Percentiles rank a stretch among this genome's conserved stretches.
These are phyloP conservation scores for Panellus pusillus DNA, from an alignment of 768 basidiomycete species.

Conservation along the genomic window DNA sequence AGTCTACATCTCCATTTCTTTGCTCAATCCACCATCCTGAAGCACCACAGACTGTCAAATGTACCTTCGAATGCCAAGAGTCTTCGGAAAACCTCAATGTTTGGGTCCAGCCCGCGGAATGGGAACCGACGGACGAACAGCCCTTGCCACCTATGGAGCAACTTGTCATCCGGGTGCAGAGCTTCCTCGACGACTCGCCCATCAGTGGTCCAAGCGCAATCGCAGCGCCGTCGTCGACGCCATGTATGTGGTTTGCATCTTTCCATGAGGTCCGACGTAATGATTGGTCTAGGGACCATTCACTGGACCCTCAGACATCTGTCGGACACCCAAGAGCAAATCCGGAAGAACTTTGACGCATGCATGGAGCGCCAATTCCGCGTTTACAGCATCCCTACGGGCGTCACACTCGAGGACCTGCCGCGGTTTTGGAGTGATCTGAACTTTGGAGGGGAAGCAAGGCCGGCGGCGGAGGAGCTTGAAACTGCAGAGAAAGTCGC, in stretches of 20 bases:
- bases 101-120: slow-evolving; percentile 65
- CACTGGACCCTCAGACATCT: slow-evolving; percentile 56
- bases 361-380: slow-evolving; percentile 46
- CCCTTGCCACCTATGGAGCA: slow-evolving; percentile 50
- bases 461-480: background rate
- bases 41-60: slow-evolving; percentile 49
- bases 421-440: slow-evolving; percentile 46
- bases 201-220: slow-evolving; percentile 40
- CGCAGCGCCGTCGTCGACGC: slow-evolving; percentile 18
- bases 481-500: background rate
- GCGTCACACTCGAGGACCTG: slow-evolving; percentile 42
- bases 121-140: slow-evolving; percentile 37
- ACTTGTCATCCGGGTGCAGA: slow-evolving; percentile 51
- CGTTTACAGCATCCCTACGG: slow-evolving; percentile 49
- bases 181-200: slow-evolving; percentile 40
- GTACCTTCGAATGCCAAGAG: slow-evolving; percentile 60
- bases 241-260: slow-evolving; percentile 28
- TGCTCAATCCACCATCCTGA: background rate
- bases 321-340: slow-evolving; percentile 29
- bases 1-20: slow-evolving; percentile 20
- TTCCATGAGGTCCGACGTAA: background rate
- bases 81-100: slow-evolving; percentile 47
- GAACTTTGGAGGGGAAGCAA: slow-evolving; percentile 37
- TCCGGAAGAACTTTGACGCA: slow-evolving; percentile 35
- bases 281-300: slow-evolving; percentile 51